phyloP scores from a whole-genome alignment of 202 grass and related monocot genomes.

The Sporobolus alterniflorus region DNA sequence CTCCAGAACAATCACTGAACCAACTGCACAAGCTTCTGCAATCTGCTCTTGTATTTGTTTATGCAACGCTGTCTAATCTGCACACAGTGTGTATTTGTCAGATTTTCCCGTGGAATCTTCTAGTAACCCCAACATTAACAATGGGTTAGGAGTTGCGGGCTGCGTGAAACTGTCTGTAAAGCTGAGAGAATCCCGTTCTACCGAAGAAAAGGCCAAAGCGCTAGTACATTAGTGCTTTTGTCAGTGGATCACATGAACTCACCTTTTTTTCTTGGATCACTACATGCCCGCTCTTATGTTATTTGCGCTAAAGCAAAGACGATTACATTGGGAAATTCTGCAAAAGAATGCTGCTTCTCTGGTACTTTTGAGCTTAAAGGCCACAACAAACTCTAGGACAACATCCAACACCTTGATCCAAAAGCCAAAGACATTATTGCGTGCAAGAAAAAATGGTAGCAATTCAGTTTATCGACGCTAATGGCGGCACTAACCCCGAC shows the following conservation, averaged over 20 bases:
- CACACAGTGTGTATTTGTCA: not conserved
- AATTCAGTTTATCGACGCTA: not conserved
- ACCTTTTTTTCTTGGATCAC: conserved; percentile 22
- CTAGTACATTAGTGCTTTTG: conserved; percentile 17
- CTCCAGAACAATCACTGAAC: not conserved
- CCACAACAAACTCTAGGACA: not conserved
- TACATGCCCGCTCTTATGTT: conserved; percentile 15
- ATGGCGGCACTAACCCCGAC: conserved; percentile 3
- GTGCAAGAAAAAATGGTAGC: not conserved
- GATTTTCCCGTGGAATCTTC: not conserved
- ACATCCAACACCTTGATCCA: not conserved
- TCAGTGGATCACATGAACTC: conserved; percentile 21
- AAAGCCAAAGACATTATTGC: not conserved
- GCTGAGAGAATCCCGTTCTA: not conserved
- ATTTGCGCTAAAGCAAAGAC: conserved; percentile 26
- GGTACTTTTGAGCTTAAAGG: not conserved
- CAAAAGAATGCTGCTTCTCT: not conserved
- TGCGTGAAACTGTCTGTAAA: not conserved
- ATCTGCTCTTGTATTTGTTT: not conserved
- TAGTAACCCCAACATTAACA: not conserved
- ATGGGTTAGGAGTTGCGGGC: not conserved
- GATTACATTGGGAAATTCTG: not conserved
- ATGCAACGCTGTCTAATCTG: not conserved
- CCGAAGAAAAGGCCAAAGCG: conserved; percentile 8
- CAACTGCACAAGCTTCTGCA: not conserved